A percentile compares a stretch with the other conserved stretches of the same genome.
Evolutionary conservation across 352 stramenopile genomes (phyloP).

Genomic region (Globisporangium splendens): DNA sequence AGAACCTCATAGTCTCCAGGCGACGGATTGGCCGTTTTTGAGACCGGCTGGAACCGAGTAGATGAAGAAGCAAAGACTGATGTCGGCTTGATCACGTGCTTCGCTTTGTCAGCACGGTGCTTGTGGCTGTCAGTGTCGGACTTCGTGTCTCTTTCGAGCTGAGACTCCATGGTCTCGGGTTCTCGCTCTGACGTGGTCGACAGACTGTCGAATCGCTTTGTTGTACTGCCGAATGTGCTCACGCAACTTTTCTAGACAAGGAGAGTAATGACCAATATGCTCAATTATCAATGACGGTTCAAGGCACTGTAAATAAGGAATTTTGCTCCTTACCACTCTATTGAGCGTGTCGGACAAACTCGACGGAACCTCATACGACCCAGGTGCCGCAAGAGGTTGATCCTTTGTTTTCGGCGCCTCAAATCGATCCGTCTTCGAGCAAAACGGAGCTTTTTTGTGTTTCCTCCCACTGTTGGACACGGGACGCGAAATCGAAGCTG

Average conservation of each 20-base stretch:
- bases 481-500: constrained; percentile 23
- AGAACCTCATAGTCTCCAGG: constrained; percentile 70
- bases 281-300: background rate
- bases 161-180: constrained; percentile 39
- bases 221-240: constrained; percentile 67
- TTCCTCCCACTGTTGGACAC: constrained; percentile 26
- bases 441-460: constrained; percentile 50
- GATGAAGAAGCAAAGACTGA: constrained; percentile 69
- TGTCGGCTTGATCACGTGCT: constrained; percentile 40
- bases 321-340: constrained; percentile 46
- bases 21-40: constrained; percentile 35
- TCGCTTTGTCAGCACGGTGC: constrained; percentile 9
- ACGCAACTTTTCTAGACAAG: constrained; percentile 49
- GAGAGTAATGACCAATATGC: too few relatives aligned
- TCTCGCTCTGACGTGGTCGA: constrained; percentile 15
- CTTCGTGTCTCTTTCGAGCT: constrained; percentile 63
- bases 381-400: constrained; percentile 47
- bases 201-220: constrained; percentile 68
- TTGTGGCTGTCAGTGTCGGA: constrained; percentile 16
- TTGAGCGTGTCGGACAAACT: constrained; percentile 56
- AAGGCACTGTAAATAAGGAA: background rate
- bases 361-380: constrained; percentile 64
- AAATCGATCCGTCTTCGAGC: constrained; percentile 73
- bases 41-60: constrained; percentile 38
- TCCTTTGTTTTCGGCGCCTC: constrained; percentile 37